These are phyloP conservation scores for Durio zibethinus DNA, from an alignment of 345 rosid species.

Conservation along the genomic window DNA sequence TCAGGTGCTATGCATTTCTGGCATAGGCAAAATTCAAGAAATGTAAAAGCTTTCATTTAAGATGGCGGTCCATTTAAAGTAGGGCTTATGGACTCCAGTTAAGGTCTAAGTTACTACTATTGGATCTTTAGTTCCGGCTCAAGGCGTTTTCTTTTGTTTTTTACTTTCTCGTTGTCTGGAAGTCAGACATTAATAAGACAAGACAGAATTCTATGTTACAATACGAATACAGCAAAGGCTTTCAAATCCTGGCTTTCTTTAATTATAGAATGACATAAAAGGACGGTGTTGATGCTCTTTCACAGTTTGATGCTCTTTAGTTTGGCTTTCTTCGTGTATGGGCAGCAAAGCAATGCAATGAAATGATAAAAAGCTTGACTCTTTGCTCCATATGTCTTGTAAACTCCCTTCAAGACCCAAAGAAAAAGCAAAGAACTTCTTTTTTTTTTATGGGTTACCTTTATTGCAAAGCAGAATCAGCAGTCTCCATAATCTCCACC, in stretches of 20 bases:
- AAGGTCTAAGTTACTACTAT: neutral
- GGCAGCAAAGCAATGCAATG: neutral
- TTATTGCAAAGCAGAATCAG: conserved; percentile 23
- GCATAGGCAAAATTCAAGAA: too few relatives aligned
- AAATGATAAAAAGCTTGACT: neutral
- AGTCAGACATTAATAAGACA: too few relatives aligned
- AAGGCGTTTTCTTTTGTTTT: neutral
- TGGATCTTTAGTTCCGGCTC: neutral
- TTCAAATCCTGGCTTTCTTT: too few relatives aligned
- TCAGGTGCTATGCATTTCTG: too few relatives aligned
- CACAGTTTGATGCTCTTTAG: too few relatives aligned
- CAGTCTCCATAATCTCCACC: conserved; percentile 19
- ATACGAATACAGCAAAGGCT: too few relatives aligned
- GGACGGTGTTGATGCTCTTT: too few relatives aligned
- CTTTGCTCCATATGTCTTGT: neutral
- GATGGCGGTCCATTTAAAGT: neutral
- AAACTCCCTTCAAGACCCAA: neutral
- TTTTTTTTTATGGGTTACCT: conserved; percentile 13
- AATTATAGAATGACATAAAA: too few relatives aligned
- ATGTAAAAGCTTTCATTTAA: too few relatives aligned
- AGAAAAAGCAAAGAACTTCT: neutral
- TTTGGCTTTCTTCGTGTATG: neutral
- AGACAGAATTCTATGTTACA: too few relatives aligned
- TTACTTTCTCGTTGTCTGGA: too few relatives aligned
- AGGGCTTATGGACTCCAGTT: neutral